phyloP scores from a whole-genome alignment of 139 green algal genomes.

The Eudorina sp. region DNA sequence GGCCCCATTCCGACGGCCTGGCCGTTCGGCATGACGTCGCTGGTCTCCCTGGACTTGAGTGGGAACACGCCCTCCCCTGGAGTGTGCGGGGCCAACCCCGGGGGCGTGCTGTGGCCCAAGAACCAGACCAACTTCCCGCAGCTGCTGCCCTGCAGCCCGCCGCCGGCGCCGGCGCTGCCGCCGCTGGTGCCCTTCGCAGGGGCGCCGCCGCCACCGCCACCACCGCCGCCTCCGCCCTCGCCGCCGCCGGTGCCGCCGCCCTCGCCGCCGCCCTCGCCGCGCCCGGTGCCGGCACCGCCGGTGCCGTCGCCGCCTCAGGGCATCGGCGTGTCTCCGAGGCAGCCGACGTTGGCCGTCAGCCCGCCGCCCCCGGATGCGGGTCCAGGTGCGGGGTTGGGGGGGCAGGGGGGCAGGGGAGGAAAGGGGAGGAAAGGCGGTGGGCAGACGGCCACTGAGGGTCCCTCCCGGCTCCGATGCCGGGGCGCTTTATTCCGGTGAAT shows the following conservation, averaged over 20 bases:
- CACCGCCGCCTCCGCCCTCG: neutral
- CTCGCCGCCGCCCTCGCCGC: neutral
- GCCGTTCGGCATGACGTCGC: neutral
- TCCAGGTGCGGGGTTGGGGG: neutral
- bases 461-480: too few species aligned
- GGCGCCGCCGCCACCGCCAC: neutral
- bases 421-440: too few species aligned
- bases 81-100: slow-evolving; percentile 21
- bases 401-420: neutral
- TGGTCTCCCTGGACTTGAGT: neutral
- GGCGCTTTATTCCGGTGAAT: too few species aligned
- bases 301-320: neutral
- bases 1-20: neutral
- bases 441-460: too few species aligned
- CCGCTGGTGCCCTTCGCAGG: neutral
- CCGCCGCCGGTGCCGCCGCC: neutral
- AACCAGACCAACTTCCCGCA: neutral
- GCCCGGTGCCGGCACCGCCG: neutral
- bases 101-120: neutral
- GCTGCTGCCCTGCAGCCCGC: neutral
- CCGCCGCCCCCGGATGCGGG: neutral
- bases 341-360: neutral
- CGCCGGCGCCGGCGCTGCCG: too few species aligned
- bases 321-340: neutral
- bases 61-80: neutral